Conservation (phyloP, 2,329 filamentous ascomycete genomes). For the Penicillium sp. region DNA sequence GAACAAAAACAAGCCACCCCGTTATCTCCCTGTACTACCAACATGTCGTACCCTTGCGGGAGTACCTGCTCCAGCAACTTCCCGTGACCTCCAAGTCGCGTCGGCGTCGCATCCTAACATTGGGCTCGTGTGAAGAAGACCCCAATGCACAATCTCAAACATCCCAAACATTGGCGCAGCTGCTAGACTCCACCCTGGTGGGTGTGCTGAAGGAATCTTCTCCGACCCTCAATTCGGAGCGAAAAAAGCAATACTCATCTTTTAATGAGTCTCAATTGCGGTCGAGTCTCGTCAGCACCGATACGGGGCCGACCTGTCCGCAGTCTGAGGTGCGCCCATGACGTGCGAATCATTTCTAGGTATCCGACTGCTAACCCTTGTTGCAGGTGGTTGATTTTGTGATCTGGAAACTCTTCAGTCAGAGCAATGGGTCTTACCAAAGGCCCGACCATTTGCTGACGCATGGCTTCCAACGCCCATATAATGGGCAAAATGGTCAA, state of each 20-base stretch:
- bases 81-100: conserved; percentile 62
- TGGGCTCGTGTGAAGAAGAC: conserved; percentile 13
- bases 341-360: conserved; percentile 1
- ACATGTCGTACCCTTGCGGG: conserved; percentile 63
- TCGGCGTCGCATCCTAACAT: conserved; percentile 45
- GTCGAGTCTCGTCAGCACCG: conserved; percentile 35
- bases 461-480: conserved; percentile 67
- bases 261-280: conserved; percentile 62
- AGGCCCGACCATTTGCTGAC: conserved; percentile 74
- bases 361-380: conserved; percentile 5
- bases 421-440: conserved; percentile 44
- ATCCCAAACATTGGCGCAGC: conserved; percentile 42
- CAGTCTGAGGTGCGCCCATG: conserved; percentile 61
- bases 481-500: conserved; percentile 32
- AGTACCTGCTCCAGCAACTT: conserved; percentile 66
- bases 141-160: conserved; percentile 3
- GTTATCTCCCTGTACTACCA: conserved; percentile 69
- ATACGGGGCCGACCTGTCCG: conserved; percentile 47
- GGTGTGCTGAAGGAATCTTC: conserved; percentile 48
- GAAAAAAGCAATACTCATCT: conserved; percentile 56
- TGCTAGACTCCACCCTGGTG: conserved; percentile 71
- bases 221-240: conserved; percentile 32
- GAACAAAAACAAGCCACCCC: conserved; percentile 48
- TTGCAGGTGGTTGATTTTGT: conserved; percentile 70
- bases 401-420: conserved; percentile 73